Percentiles rank a stretch among this genome's conserved stretches.
phyloP scores from a whole-genome alignment of 495 filamentous ascomycete genomes.

The Melanomma pulvis-pyrius region DNA sequence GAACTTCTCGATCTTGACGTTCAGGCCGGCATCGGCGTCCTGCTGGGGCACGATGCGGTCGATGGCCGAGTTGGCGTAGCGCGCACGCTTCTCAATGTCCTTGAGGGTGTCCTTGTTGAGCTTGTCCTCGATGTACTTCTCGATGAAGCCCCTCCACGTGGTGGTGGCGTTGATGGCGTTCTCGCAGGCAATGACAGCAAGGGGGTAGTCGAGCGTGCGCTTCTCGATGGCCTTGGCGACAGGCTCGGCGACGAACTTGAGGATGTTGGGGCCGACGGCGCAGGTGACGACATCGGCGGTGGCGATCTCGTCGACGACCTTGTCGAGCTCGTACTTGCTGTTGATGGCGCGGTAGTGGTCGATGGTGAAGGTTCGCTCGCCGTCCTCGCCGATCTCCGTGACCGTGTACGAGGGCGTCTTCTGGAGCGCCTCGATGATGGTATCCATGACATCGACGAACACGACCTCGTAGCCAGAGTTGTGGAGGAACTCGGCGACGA shows the following conservation, averaged over 20 bases:
- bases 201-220: constrained; percentile 68
- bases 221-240: constrained; percentile 88
- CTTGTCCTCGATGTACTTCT: constrained; percentile 71
- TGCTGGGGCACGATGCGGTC: constrained; percentile 96
- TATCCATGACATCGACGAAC: constrained; percentile 90
- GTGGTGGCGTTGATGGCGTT: constrained; percentile 94
- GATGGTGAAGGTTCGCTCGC: constrained; percentile 78
- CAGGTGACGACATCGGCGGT: constrained; percentile 91
- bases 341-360: constrained; percentile 96
- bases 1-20: constrained; percentile 96
- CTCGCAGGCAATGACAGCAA: constrained; percentile 96
- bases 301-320: constrained; percentile 80
- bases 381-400: constrained; percentile 86
- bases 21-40: constrained; percentile 72
- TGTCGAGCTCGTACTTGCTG: constrained; percentile 77
- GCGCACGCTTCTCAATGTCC: constrained; percentile 48
- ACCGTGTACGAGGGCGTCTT: constrained; percentile 77
- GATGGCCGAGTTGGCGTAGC: constrained; percentile 95
- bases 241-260: constrained; percentile 91
- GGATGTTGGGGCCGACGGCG: constrained; percentile 92
- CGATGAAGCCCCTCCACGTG: constrained; percentile 77
- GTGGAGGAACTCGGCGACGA: constrained; percentile 74
- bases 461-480: constrained; percentile 87
- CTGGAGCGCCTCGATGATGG: constrained; percentile 75
- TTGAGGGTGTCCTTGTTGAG: constrained; percentile 46